Percentiles rank a stretch among this genome's conserved stretches.
phyloP scores from a whole-genome alignment of 2,329 filamentous ascomycete species.

The Epichloe baconii region DNA sequence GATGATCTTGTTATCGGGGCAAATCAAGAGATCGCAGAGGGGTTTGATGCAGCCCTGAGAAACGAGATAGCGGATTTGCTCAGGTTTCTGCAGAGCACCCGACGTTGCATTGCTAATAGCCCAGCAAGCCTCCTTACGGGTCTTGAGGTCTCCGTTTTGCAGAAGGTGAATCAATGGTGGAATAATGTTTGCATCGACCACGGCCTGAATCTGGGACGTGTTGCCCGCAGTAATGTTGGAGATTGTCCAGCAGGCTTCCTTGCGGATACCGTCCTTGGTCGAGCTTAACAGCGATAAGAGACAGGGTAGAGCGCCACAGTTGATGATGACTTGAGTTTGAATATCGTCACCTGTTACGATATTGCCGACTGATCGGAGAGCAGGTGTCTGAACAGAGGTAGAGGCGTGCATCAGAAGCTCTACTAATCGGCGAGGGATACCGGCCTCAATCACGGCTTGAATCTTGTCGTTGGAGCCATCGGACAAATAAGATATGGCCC shows the following conservation, averaged over 20 bases:
- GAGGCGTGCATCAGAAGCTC: slow-evolving; percentile 97
- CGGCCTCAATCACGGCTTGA: slow-evolving; percentile 95
- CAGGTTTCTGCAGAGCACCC: slow-evolving; percentile 93
- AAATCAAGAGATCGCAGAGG: slow-evolving; percentile 84
- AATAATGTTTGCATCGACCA: slow-evolving; percentile 94
- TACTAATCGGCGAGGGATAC: slow-evolving; percentile 89
- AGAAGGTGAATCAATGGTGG: slow-evolving; percentile 91
- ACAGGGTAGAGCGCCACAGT: slow-evolving; percentile 85
- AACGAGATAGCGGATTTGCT: slow-evolving; percentile 94
- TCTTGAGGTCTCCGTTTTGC: slow-evolving; percentile 96
- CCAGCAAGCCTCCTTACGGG: slow-evolving; percentile 98
- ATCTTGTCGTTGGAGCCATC: slow-evolving; percentile 99
- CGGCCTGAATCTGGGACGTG: slow-evolving; percentile 91
- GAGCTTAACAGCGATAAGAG: slow-evolving; percentile 90
- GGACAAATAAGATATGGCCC: slow-evolving; percentile 97
- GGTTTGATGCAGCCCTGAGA: slow-evolving; percentile 92
- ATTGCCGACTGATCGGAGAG: slow-evolving; percentile 92
- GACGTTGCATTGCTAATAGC: slow-evolving; percentile 98
- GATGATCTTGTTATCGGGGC: slow-evolving; percentile 99
- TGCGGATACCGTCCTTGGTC: slow-evolving; percentile 96
- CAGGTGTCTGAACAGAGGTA: slow-evolving; percentile 94
- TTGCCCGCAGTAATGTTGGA: slow-evolving; percentile 98
- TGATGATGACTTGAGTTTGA: slow-evolving; percentile 98
- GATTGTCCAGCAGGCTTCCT: slow-evolving; percentile 99
- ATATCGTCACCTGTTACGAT: slow-evolving; percentile 98